These are phyloP conservation scores for Termitomyces sp. DNA, from an alignment of 768 basidiomycete genomes.

Conservation along the genomic window DNA sequence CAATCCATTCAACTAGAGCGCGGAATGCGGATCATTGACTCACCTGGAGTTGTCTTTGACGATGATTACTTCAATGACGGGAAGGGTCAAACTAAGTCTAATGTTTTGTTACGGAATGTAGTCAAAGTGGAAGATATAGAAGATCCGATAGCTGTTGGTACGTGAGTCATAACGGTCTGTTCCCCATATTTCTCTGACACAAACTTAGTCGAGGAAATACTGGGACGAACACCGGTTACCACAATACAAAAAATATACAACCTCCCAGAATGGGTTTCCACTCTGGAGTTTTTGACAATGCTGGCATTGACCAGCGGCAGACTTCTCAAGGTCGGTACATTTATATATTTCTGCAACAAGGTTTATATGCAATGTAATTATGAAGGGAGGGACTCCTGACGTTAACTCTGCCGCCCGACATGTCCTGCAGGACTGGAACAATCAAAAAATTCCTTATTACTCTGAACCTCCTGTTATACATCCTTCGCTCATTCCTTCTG, in stretches of 20 bases:
- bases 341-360: background rate
- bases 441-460: constrained; percentile 91
- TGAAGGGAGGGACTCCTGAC: constrained; percentile 87
- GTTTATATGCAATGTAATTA: background rate
- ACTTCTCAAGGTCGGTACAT: constrained; percentile 63
- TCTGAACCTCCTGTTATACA: constrained; percentile 75
- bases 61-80: constrained; percentile 44
- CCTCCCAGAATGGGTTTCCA: constrained; percentile 66
- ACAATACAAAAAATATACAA: constrained; percentile 84
- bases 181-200: background rate
- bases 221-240: constrained; percentile 59
- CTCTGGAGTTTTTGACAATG: constrained; percentile 87
- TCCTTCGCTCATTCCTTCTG: constrained; percentile 65
- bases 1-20: constrained; percentile 92
- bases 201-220: constrained; percentile 76
- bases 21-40: constrained; percentile 88
- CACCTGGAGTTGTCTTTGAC: constrained; percentile 96
- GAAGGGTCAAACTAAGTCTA: constrained; percentile 45
- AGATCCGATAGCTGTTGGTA: constrained; percentile 87
- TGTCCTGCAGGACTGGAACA: constrained; percentile 89
- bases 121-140: constrained; percentile 87
- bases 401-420: constrained; percentile 75
- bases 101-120: constrained; percentile 80
- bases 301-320: constrained; percentile 78
- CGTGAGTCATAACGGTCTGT: constrained; percentile 19